These are phyloP conservation scores for Sugiyamaella mastotermitis DNA, from an alignment of 805 yeast species.

Conservation along the genomic window DNA sequence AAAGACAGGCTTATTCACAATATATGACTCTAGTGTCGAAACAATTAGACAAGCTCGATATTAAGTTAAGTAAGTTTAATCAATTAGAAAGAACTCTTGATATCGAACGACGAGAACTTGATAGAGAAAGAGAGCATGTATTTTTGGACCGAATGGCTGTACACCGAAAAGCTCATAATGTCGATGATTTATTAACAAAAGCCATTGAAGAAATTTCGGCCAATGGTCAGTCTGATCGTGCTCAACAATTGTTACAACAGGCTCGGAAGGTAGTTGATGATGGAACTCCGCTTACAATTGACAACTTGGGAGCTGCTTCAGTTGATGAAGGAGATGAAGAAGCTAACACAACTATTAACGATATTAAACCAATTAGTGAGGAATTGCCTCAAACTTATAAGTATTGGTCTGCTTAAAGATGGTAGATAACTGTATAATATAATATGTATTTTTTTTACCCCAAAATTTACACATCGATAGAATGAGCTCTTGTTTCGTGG, in stretches of 20 bases:
- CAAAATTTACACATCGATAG: too few relatives aligned
- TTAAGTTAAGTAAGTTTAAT: constrained; percentile 61
- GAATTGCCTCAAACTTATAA: constrained; percentile 59
- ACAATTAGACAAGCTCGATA: constrained; percentile 67
- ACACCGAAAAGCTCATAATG: constrained; percentile 50
- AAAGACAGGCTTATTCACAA: constrained; percentile 55
- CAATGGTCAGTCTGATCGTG: constrained; percentile 9
- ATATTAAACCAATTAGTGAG: constrained; percentile 49
- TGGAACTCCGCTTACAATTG: constrained; percentile 11
- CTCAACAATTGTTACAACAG: constrained; percentile 22
- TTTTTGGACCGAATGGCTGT: constrained; percentile 67
- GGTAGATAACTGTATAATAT: too few relatives aligned
- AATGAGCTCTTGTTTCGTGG: too few relatives aligned
- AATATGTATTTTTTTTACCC: too few relatives aligned
- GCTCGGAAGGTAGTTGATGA: constrained; percentile 14
- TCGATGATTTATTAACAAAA: constrained; percentile 46
- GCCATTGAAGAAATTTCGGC: constrained; percentile 34
- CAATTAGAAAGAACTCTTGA: constrained; percentile 54
- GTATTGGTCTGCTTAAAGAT: constrained; percentile 54
- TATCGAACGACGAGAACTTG: constrained; percentile 38
- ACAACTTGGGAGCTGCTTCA: constrained; percentile 13
- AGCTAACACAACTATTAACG: too few relatives aligned
- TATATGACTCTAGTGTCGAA: constrained; percentile 61
- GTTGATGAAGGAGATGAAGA: constrained; percentile 26
- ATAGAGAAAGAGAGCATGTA: constrained; percentile 35